Evolutionary conservation across 202 grass and related monocot species (phyloP).

Genomic region (Digitaria exilis): DNA sequence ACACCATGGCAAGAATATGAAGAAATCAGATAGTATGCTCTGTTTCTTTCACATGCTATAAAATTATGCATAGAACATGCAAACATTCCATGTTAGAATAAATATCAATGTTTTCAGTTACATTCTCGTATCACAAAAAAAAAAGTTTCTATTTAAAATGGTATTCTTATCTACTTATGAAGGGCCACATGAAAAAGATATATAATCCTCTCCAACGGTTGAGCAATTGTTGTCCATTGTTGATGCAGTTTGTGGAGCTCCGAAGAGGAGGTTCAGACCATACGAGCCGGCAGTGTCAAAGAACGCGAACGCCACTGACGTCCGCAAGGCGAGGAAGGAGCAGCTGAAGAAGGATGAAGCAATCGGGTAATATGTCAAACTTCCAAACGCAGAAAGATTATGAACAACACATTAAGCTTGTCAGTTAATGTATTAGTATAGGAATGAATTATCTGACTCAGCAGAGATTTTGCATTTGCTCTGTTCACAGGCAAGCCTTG

Average conservation of each 20-base stretch:
- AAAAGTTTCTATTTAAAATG: not conserved
- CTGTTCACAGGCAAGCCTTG: constrained; percentile 56
- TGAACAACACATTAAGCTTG: not conserved
- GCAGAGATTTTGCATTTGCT: not conserved
- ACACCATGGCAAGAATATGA: not conserved
- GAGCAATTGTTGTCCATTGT: not conserved
- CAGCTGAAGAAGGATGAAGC: constrained; percentile 78
- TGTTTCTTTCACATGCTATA: not conserved
- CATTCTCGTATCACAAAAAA: not conserved
- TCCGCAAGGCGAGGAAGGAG: constrained; percentile 82
- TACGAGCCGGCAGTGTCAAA: constrained; percentile 72
- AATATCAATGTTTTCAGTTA: not conserved
- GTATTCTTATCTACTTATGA: not conserved
- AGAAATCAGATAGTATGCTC: not conserved
- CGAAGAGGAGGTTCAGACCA: constrained; percentile 79
- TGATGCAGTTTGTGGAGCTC: constrained; percentile 84
- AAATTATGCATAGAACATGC: too few relatives aligned
- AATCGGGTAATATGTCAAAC: constrained; percentile 46
- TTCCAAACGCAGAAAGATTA: not conserved
- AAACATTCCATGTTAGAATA: too few relatives aligned
- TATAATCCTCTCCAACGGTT: not conserved
- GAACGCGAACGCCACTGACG: constrained; percentile 56
- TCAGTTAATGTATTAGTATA: not conserved
- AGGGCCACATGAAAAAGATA: not conserved
- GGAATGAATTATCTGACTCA: not conserved